Percentiles rank a stretch among this genome's conserved stretches.
phyloP scores from a whole-genome alignment of 1,284 basidiomycete species.

The Earliella scabrosa region DNA sequence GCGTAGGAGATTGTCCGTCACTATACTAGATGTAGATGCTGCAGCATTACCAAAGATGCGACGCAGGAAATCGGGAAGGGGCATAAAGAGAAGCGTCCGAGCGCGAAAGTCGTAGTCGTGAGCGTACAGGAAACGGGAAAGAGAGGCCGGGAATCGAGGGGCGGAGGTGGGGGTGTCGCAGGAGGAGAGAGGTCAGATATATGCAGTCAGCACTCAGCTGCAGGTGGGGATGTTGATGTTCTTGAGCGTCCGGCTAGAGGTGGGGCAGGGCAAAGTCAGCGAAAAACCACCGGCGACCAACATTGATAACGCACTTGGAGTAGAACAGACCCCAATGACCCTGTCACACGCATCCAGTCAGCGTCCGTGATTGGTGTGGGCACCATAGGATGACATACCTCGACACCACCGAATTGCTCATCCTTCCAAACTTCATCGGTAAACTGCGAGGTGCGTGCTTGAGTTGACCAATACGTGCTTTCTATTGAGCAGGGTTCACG shows the following conservation, averaged over 20 bases:
- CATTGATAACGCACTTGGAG: constrained; percentile 44
- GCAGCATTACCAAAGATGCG: neutral
- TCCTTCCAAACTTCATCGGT: constrained; percentile 90
- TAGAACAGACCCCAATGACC: constrained; percentile 71
- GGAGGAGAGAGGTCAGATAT: neutral
- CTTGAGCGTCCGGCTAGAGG: constrained; percentile 21
- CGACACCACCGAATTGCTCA: constrained; percentile 82
- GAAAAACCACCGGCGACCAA: neutral
- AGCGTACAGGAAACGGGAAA: no score
- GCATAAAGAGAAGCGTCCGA: neutral
- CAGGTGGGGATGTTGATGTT: constrained; percentile 23
- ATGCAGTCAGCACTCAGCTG: neutral
- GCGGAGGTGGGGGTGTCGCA: constrained; percentile 9
- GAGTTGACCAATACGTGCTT: no score
- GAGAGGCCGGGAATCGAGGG: neutral
- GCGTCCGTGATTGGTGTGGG: neutral
- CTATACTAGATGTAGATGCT: neutral
- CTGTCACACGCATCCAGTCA: constrained; percentile 26
- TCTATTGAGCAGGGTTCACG: no score
- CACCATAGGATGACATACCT: constrained; percentile 46
- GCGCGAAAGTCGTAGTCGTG: neutral
- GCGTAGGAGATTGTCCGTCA: neutral
- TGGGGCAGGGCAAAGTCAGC: neutral
- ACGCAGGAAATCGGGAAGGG: neutral
- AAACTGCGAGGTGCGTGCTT: constrained; percentile 46